phyloP scores from a whole-genome alignment of 2,329 filamentous ascomycete species.

The Pseudogymnoascus destructans region DNA sequence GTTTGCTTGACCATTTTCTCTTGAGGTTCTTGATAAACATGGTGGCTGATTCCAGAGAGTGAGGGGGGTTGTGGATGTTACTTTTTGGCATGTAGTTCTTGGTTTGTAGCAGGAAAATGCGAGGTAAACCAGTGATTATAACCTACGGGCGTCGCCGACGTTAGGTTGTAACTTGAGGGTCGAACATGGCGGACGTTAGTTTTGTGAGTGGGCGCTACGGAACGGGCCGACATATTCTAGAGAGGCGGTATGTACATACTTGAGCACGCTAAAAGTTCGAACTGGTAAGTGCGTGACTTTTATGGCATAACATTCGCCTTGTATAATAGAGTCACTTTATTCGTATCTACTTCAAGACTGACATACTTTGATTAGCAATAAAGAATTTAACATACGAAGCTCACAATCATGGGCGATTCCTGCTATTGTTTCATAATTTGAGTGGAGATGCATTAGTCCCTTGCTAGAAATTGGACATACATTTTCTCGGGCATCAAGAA shows the following conservation, averaged over 20 bases:
- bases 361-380: background rate
- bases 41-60: background rate
- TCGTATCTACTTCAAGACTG: background rate
- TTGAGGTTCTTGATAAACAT: background rate
- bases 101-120: too few species aligned
- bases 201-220: background rate
- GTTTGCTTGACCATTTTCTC: background rate
- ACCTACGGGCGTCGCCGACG: background rate
- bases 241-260: background rate
- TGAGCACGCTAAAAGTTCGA: background rate
- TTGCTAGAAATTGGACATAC: too few species aligned
- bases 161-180: background rate
- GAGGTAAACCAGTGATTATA: background rate
- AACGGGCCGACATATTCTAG: background rate
- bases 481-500: too few species aligned
- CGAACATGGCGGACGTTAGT: background rate
- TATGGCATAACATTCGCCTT: background rate
- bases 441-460: too few species aligned
- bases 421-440: too few species aligned
- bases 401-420: background rate
- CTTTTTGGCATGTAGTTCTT: background rate
- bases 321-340: background rate
- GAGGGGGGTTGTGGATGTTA: background rate
- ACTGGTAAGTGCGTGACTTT: background rate
- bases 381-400: background rate